A percentile compares a stretch with the other conserved stretches of the same genome.
Evolutionary conservation across 2,329 filamentous ascomycete genomes (phyloP).

Genomic region (Cladophialophora chaetospira): DNA sequence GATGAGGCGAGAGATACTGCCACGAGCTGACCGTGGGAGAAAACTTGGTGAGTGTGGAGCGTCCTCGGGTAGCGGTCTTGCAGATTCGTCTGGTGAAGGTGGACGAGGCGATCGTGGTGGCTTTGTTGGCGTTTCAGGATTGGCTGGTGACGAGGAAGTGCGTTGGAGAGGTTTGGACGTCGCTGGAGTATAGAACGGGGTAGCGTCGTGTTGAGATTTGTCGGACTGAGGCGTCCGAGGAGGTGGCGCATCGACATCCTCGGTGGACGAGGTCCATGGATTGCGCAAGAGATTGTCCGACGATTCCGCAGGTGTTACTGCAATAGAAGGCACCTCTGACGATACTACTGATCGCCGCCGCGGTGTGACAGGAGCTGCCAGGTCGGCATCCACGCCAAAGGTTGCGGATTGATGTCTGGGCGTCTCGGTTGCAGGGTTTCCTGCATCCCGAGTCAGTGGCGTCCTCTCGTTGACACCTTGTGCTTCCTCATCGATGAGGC

Average conservation of each 20-base stretch:
- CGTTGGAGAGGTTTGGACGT: constrained; percentile 25
- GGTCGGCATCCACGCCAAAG: constrained; percentile 4
- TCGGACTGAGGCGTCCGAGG: constrained; percentile 22
- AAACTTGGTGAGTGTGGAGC: constrained; percentile 33
- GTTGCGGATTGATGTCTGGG: background rate
- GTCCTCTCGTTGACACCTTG: constrained; percentile 34
- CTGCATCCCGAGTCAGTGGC: constrained; percentile 20
- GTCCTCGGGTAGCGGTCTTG: constrained; percentile 20
- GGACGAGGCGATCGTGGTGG: constrained; percentile 19
- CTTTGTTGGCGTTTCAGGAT: constrained; percentile 27
- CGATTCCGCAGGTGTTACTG: constrained; percentile 29
- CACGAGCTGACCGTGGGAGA: constrained; percentile 42
- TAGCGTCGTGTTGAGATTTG: constrained; percentile 14
- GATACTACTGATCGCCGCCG: constrained; percentile 20
- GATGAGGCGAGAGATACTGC: constrained; percentile 52
- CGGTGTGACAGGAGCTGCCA: constrained; percentile 13
- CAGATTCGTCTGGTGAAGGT: constrained; percentile 25
- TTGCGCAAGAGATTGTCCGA: constrained; percentile 16
- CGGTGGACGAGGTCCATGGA: constrained; percentile 25
- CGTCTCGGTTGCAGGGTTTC: background rate
- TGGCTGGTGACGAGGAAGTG: constrained; percentile 25
- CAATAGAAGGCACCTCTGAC: constrained; percentile 30
- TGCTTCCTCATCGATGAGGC: constrained; percentile 42
- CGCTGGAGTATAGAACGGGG: constrained; percentile 29
- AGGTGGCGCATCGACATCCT: constrained; percentile 19